Conservation (phyloP, 257 asterid genomes). For the Solanum tarijense region DNA sequence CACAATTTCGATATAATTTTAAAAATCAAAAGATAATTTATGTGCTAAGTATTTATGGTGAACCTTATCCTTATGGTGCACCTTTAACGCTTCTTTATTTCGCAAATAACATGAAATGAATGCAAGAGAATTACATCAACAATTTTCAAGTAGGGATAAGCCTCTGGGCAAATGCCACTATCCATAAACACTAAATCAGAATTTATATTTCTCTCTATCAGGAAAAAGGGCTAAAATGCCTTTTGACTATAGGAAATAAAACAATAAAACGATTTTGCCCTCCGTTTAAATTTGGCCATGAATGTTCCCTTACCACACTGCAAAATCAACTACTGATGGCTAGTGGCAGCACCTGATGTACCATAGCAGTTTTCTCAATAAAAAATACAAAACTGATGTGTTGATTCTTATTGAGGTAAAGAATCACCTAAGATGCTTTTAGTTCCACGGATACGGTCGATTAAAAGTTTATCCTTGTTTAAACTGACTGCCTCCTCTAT, state of each 20-base stretch:
- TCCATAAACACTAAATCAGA: not conserved
- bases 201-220: not conserved
- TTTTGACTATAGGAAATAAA: not conserved
- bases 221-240: not conserved
- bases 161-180: not conserved
- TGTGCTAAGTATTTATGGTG: not conserved
- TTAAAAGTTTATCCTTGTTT: not conserved
- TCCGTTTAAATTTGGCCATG: not conserved
- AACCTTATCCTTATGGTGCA: not conserved
- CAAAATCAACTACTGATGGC: not conserved
- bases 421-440: not conserved
- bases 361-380: not conserved
- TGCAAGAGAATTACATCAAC: not conserved
- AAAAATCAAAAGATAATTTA: not conserved
- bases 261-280: not conserved
- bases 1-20: not conserved
- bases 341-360: not conserved
- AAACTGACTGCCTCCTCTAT: not conserved
- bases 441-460: not conserved
- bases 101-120: not conserved
- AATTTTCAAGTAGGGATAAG: not conserved
- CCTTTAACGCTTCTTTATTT: not conserved
- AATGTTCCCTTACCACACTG: not conserved
- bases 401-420: not conserved
- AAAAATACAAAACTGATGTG: not conserved